These are phyloP conservation scores for Fusarium falciforme DNA, from an alignment of 2,329 filamentous ascomycete species.

Conservation along the genomic window DNA sequence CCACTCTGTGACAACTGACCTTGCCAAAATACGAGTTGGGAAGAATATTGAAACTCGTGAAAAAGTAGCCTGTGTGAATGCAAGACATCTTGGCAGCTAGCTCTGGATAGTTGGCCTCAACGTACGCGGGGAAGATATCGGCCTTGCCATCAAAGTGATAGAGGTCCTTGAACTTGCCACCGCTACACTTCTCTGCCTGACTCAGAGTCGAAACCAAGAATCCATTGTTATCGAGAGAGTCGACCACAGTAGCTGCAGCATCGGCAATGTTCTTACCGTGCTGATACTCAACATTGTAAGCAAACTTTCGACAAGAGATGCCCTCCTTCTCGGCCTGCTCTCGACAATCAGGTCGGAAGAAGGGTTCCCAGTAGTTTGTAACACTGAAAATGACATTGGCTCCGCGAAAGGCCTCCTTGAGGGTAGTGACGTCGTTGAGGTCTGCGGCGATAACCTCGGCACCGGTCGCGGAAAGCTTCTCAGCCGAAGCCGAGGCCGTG, in stretches of 20 bases:
- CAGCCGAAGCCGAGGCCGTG: slow-evolving; percentile 52
- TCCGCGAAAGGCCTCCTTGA: slow-evolving; percentile 55
- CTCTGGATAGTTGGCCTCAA: slow-evolving; percentile 54
- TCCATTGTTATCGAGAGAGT: slow-evolving; percentile 57
- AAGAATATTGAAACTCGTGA: slow-evolving; percentile 59
- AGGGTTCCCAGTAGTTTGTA: slow-evolving; percentile 67
- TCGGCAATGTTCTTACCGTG: slow-evolving; percentile 61
- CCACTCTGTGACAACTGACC: slow-evolving; percentile 44
- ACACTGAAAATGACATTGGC: slow-evolving; percentile 65
- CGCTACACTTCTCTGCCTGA: slow-evolving; percentile 58
- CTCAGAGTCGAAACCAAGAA: slow-evolving; percentile 65
- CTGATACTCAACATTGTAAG: slow-evolving; percentile 60
- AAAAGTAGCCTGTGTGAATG: slow-evolving; percentile 63
- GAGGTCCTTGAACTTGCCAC: slow-evolving; percentile 58
- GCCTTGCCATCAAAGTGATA: slow-evolving; percentile 67
- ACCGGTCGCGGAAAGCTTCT: slow-evolving; percentile 54
- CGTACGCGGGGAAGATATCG: slow-evolving; percentile 60
- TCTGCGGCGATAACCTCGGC: slow-evolving; percentile 59
- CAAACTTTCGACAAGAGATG: slow-evolving; percentile 56
- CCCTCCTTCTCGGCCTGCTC: slow-evolving; percentile 51
- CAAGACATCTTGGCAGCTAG: slow-evolving; percentile 63
- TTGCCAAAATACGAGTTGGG: slow-evolving; percentile 59
- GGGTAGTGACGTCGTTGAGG: slow-evolving; percentile 53
- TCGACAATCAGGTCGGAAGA: slow-evolving; percentile 57
- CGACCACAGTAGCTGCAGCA: slow-evolving; percentile 57